These are phyloP conservation scores for Paramyrothecium sp. DNA, from an alignment of 2,329 filamentous ascomycete genomes.

Conservation along the genomic window DNA sequence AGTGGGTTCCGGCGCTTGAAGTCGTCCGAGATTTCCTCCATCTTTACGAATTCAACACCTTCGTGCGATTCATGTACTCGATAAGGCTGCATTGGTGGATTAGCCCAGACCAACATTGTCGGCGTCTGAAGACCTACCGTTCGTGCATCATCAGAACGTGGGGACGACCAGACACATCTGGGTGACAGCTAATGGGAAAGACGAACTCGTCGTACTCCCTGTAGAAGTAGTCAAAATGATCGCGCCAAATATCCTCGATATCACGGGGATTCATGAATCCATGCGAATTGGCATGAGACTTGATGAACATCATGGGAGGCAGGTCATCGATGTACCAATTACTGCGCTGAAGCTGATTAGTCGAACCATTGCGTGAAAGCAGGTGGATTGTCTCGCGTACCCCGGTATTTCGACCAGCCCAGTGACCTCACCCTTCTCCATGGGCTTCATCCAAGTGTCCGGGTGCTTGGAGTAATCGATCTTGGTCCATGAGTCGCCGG, in stretches of 20 bases:
- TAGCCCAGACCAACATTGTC: no score
- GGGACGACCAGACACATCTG: conserved; percentile 70
- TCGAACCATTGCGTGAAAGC: no score
- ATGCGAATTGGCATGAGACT: conserved; percentile 62
- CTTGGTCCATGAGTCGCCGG: conserved; percentile 65
- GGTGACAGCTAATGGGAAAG: conserved; percentile 76
- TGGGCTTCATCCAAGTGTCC: conserved; percentile 42
- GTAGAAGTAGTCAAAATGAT: conserved; percentile 74
- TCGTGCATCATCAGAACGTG: conserved; percentile 75
- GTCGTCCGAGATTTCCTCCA: conserved; percentile 70
- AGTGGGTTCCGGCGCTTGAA: conserved; percentile 66
- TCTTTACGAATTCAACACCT: conserved; percentile 65
- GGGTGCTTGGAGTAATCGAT: conserved; percentile 55
- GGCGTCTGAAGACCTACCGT: no score
- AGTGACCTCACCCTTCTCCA: conserved; percentile 57
- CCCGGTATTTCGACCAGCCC: conserved; percentile 64
- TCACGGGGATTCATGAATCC: conserved; percentile 57
- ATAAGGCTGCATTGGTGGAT: no score
- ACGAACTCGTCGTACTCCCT: conserved; percentile 75
- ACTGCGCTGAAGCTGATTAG: no score
- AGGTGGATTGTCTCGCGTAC: no score
- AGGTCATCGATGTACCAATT: conserved; percentile 63
- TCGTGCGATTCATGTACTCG: conserved; percentile 64
- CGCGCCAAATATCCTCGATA: conserved; percentile 63
- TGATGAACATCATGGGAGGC: conserved; percentile 73